Base-by-base conservation (phyloP, 208 protist genomes). In the Crithidia bombi region DNA sequence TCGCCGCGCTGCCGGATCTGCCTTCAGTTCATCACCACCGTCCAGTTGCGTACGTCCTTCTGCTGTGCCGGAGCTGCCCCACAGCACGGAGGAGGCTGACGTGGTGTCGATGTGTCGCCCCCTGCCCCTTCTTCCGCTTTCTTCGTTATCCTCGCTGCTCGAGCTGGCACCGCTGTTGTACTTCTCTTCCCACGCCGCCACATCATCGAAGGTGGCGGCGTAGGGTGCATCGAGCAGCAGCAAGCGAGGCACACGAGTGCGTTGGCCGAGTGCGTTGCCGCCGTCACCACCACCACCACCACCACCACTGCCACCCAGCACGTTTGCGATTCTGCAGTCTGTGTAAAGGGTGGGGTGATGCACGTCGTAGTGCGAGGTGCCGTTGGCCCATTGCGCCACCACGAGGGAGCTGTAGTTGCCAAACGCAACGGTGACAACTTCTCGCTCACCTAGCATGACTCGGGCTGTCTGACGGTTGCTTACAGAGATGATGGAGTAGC, bases 351-450 rank as follows among this genome's bases (percentile, higher is more conserved):
- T 96, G 25, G n/a, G 38, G 63, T 86, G 84, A 32, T 84, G 70
- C 17, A 62, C 72, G 64, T 96, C 91, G 65, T 78, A 93, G 43
- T 67, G 32, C 21, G 86, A 89, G 5, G 86, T 93, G 35, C 91
- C 86, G 65, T 96, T 96, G 33, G 83, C 86, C 88, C 91, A 96
- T 74, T 96, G 91, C 36, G 91, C 86, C 4, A 88, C 91, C 3
- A 96, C 85, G 30, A 96, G 83, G 6, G 87, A 82, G 69, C 85
- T 72, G 74, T 92, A 96, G 81, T 96, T 96, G 51, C 91, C 91
- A 49, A 96, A 84, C 15, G 77, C 91, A 2, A 93, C 15, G 23
- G 91, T 96, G 25, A 96, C 68, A 15, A 96, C 38, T 52, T 96
- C 91, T 3, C 84, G 77, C 30, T 93, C 91, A 11, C 51, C 11